Evolutionary conservation across 1,139 yeast genomes (phyloP).

Genomic region (Magnusiomyces clavatus): DNA sequence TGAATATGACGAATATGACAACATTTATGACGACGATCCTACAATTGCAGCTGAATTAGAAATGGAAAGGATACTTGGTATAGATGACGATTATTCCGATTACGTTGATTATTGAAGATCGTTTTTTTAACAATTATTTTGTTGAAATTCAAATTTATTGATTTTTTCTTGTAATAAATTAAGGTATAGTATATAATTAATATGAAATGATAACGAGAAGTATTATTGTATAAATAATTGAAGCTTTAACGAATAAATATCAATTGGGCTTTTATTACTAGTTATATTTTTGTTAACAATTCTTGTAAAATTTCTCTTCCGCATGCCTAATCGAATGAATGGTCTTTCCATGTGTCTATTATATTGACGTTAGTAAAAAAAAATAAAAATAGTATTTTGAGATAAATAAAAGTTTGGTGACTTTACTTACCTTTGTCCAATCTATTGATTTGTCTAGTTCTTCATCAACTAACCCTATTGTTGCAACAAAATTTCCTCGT

Average conservation of each 20-base stretch:
- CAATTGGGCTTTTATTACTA: conserved; percentile 1
- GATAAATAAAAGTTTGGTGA: not conserved
- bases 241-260: not conserved
- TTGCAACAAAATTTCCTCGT: conserved; percentile 77
- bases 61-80: not conserved
- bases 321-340: conserved; percentile 26
- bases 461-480: conserved; percentile 64
- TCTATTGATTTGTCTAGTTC: conserved; percentile 43
- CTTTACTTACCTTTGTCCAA: conserved; percentile 44
- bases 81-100: not conserved
- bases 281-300: not conserved
- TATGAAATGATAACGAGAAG: not conserved
- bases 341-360: conserved; percentile 24
- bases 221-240: not conserved
- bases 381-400: not conserved
- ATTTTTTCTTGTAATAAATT: not conserved
- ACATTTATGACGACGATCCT: not conserved
- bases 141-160: not conserved
- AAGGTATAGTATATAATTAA: not conserved
- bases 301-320: conserved; percentile 13
- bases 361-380: conserved; percentile 1
- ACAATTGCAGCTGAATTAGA: not conserved
- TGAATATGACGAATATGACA: conserved; percentile 5
- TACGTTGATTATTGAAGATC: not conserved
- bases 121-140: not conserved